Percentiles rank a stretch among this genome's conserved stretches.
Conservation (phyloP, 2,329 filamentous ascomycete genomes). For the Fusarium transvaalense region DNA sequence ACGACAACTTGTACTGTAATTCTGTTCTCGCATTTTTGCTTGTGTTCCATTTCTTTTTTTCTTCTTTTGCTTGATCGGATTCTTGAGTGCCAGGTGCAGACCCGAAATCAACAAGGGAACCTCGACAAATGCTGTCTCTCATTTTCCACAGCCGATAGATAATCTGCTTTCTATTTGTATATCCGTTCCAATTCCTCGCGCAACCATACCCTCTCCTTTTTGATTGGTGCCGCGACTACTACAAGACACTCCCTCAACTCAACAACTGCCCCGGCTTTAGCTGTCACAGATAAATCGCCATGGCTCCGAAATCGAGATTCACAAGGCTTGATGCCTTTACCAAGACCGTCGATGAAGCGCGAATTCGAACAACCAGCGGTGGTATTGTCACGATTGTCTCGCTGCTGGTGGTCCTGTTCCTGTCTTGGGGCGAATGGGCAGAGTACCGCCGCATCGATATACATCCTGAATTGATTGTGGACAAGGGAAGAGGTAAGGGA, state of each 20-base stretch:
- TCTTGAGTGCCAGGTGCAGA: constrained; percentile 40
- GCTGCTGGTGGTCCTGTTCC: constrained; percentile 86
- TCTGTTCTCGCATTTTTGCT: constrained; percentile 32
- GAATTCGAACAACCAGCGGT: constrained; percentile 93
- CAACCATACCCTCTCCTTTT: constrained; percentile 36
- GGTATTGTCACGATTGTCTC: constrained; percentile 95
- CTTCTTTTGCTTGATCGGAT: constrained; percentile 28
- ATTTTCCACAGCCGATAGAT: constrained; percentile 29
- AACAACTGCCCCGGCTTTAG: constrained; percentile 16
- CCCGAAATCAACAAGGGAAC: constrained; percentile 16
- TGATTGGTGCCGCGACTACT: constrained; percentile 30
- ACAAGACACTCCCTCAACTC: constrained; percentile 12
- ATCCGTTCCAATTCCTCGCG: constrained; percentile 12
- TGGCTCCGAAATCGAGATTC: constrained; percentile 94
- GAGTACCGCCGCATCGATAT: constrained; percentile 91
- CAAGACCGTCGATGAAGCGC: constrained; percentile 98
- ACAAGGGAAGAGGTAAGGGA: constrained; percentile 87
- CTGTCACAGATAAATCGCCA: constrained; percentile 55
- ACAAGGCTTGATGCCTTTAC: constrained; percentile 98
- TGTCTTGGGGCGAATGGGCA: constrained; percentile 95
- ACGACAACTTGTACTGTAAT: constrained; percentile 29
- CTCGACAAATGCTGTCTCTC: constrained; percentile 40
- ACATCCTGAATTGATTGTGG: constrained; percentile 92
- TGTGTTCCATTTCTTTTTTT: constrained; percentile 26
- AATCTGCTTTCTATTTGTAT: constrained; percentile 15